Evolutionary conservation across 345 rosid species (phyloP).

Genomic region (Pseudoturritis turrita): DNA sequence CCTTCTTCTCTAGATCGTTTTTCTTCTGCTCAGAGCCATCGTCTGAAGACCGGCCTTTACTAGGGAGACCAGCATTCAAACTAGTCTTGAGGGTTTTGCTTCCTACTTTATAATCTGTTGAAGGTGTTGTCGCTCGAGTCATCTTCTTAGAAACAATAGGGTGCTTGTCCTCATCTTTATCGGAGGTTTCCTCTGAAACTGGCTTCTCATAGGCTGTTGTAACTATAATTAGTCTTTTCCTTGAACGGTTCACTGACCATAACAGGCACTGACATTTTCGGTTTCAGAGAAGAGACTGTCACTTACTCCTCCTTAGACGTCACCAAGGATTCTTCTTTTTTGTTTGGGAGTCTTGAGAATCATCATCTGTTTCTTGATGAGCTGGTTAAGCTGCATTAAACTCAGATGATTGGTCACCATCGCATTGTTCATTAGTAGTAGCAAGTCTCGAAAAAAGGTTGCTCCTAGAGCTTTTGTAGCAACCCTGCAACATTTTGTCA

Average conservation of each 20-base stretch:
- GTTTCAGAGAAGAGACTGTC: slow-evolving; percentile 28
- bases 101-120: slow-evolving; percentile 7
- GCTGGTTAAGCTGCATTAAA: slow-evolving; percentile 33
- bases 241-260: slow-evolving; percentile 27
- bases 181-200: slow-evolving; percentile 23
- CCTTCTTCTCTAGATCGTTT: slow-evolving; percentile 29
- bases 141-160: slow-evolving; percentile 28
- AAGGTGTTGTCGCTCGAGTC: slow-evolving; percentile 22
- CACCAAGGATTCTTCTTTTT: slow-evolving; percentile 15
- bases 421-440: slow-evolving; percentile 57
- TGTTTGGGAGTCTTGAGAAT: slow-evolving; percentile 23
- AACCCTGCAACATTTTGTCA: no score
- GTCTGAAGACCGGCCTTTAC: slow-evolving; percentile 25
- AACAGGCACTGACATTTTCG: slow-evolving; percentile 34
- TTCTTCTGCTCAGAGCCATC: slow-evolving; percentile 30
- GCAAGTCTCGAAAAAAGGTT: slow-evolving; percentile 54
- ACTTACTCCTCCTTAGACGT: slow-evolving; percentile 22
- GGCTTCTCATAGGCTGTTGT: slow-evolving; percentile 30
- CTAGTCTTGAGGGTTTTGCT: slow-evolving; percentile 23
- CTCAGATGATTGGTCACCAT: slow-evolving; percentile 40
- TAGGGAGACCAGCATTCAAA: slow-evolving; percentile 16
- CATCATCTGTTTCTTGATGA: slow-evolving; percentile 43
- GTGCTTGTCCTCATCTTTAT: slow-evolving; percentile 26
- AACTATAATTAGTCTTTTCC: slow-evolving; percentile 17
- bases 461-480: slow-evolving; percentile 38